Conservation (phyloP, 441 rosid species). For the Pelargonium australe region DNA sequence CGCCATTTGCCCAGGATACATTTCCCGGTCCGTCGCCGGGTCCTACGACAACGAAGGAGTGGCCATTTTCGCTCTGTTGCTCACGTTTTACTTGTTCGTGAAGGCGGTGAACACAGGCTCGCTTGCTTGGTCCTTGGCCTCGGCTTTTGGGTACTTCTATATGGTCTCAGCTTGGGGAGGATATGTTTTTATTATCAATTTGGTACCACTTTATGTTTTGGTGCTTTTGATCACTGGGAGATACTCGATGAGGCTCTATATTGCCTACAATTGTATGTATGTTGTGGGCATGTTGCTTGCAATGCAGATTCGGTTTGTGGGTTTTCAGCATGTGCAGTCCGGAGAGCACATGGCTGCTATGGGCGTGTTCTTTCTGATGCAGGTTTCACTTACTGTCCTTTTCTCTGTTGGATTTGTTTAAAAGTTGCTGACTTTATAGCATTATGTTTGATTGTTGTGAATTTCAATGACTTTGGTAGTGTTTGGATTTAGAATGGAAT, state of each 20-base stretch:
- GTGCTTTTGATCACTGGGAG: conserved; percentile 84
- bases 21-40: conserved; percentile 88
- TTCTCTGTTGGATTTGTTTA: neutral
- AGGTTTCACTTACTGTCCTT: conserved; percentile 38
- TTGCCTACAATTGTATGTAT: conserved; percentile 88
- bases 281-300: conserved; percentile 95
- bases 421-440: too few species aligned
- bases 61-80: conserved; percentile 73
- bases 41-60: conserved; percentile 92
- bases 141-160: conserved; percentile 92
- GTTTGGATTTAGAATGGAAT: too few species aligned
- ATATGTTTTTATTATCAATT: conserved; percentile 87
- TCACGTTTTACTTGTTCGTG: conserved; percentile 86
- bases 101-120: conserved; percentile 93
- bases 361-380: conserved; percentile 95
- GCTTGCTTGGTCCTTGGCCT: conserved; percentile 73
- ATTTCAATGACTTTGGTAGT: too few species aligned
- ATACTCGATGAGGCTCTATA: conserved; percentile 80
- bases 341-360: conserved; percentile 99
- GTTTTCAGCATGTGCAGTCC: conserved; percentile 96
- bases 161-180: conserved; percentile 99
- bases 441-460: too few species aligned
- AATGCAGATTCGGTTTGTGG: conserved; percentile 96
- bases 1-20: conserved; percentile 89
- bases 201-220: conserved; percentile 86